Evolutionary conservation across 2,329 filamentous ascomycete genomes (phyloP).

Genomic region (Trichophyton mentagrophytes): DNA sequence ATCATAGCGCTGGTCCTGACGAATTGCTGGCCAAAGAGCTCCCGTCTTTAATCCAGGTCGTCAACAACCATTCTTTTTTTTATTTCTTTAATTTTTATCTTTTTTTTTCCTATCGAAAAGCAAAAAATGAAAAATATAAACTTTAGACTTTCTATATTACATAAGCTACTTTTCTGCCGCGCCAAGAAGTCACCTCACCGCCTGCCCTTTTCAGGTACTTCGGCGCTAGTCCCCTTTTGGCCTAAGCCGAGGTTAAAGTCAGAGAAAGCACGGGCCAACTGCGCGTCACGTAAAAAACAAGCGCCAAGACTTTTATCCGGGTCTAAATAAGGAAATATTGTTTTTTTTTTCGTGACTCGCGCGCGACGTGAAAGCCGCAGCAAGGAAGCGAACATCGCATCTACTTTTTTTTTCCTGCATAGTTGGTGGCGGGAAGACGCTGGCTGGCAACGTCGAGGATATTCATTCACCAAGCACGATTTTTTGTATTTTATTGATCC

Average conservation of each 20-base stretch:
- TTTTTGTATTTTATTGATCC: background rate
- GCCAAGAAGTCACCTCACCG: background rate
- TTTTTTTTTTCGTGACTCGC: conserved; percentile 1
- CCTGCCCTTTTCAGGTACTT: background rate
- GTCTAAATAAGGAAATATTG: background rate
- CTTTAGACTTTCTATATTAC: conserved; percentile 10
- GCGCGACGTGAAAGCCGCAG: background rate
- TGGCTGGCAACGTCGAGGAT: background rate
- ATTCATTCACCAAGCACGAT: background rate
- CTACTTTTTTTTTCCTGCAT: background rate
- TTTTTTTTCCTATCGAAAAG: background rate
- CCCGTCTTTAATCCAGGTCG: background rate
- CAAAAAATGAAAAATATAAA: conserved; percentile 1
- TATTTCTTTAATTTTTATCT: background rate
- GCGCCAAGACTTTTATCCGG: conserved; percentile 2
- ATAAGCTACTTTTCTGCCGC: background rate
- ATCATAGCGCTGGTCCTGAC: conserved; percentile 16
- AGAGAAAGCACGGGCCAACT: background rate
- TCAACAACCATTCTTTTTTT: background rate
- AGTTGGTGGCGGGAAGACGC: background rate
- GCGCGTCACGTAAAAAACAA: background rate
- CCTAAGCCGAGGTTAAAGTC: background rate
- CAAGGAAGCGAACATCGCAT: too few relatives aligned
- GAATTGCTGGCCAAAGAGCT: background rate
- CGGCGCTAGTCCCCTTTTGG: background rate